Percentiles rank a stretch among this genome's conserved stretches.
phyloP scores from a whole-genome alignment of 2,329 filamentous ascomycete species.

The Diplodia scrobiculata region DNA sequence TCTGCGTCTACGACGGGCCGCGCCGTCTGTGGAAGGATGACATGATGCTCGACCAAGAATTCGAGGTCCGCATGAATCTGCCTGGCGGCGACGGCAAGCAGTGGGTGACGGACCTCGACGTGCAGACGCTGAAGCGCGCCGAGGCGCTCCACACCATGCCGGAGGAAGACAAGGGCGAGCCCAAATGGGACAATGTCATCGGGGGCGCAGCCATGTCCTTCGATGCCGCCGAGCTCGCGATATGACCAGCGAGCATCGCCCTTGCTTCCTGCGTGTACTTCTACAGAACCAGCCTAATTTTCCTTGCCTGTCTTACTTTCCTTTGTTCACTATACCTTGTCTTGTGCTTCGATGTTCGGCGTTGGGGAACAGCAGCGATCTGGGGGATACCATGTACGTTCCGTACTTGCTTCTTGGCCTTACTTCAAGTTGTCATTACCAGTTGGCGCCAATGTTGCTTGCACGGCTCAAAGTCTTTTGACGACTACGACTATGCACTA shows the following conservation, averaged over 20 bases:
- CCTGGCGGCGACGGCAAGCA: conserved; percentile 55
- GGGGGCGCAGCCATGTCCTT: conserved; percentile 27
- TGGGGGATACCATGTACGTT: conserved; percentile 21
- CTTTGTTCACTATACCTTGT: conserved; percentile 17
- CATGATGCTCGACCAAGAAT: conserved; percentile 96
- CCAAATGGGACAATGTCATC: conserved; percentile 70
- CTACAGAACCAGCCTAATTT: neutral
- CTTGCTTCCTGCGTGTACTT: conserved; percentile 13
- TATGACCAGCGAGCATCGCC: conserved; percentile 9
- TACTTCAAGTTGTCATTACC: neutral
- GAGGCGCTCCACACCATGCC: conserved; percentile 79
- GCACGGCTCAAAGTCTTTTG: conserved; percentile 2
- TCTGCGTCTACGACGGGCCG: conserved; percentile 87
- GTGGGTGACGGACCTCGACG: conserved; percentile 90
- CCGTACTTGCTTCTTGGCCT: conserved; percentile 18
- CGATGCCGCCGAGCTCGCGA: conserved; percentile 14
- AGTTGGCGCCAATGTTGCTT: conserved; percentile 23
- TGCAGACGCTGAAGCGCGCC: conserved; percentile 85
- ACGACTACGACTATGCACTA: neutral
- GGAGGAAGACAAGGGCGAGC: conserved; percentile 83
- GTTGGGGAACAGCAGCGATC: conserved; percentile 24
- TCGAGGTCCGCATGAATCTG: conserved; percentile 85
- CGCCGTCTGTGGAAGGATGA: conserved; percentile 94
- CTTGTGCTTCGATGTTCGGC: neutral
- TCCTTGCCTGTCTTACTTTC: neutral